Conservation (phyloP, 2,329 filamentous ascomycete species). For the Pseudonectria buxi region DNA sequence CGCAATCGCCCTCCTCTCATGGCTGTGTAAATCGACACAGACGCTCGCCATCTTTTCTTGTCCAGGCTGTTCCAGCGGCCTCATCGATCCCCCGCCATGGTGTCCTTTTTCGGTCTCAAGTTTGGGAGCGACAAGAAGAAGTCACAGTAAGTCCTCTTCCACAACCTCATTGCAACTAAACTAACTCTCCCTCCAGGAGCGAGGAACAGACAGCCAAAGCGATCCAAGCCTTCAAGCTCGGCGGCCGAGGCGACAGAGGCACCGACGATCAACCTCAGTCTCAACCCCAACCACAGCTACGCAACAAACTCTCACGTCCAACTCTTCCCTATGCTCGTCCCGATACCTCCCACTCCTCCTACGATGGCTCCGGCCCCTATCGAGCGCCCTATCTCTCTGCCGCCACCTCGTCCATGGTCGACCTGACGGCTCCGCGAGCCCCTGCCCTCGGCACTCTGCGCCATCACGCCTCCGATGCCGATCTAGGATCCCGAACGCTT, state of each 20-base stretch:
- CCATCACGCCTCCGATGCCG: conserved; percentile 33
- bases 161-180: conserved; percentile 4
- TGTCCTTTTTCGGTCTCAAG: conserved; percentile 53
- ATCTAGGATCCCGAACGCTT: conserved; percentile 23
- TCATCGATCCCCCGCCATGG: conserved; percentile 33
- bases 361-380: conserved; percentile 20
- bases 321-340: conserved; percentile 31
- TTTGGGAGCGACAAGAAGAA: conserved; percentile 52
- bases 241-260: too few species aligned
- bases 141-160: conserved; percentile 32
- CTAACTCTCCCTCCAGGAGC: conserved; percentile 10
- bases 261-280: conserved; percentile 14
- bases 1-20: background rate
- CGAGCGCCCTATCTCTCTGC: conserved; percentile 29
- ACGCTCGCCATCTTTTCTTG: background rate
- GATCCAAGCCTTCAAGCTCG: background rate
- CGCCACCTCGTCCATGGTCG: conserved; percentile 38
- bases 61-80: too few species aligned
- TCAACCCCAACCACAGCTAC: conserved; percentile 26
- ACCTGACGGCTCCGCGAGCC: conserved; percentile 30
- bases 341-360: conserved; percentile 33
- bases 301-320: conserved; percentile 29
- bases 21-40: background rate
- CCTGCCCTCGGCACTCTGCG: conserved; percentile 18
- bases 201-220: conserved; percentile 12